These are phyloP conservation scores for Triticum monococcum DNA, from an alignment of 176 grass and related monocot genomes.

Conservation along the genomic window DNA sequence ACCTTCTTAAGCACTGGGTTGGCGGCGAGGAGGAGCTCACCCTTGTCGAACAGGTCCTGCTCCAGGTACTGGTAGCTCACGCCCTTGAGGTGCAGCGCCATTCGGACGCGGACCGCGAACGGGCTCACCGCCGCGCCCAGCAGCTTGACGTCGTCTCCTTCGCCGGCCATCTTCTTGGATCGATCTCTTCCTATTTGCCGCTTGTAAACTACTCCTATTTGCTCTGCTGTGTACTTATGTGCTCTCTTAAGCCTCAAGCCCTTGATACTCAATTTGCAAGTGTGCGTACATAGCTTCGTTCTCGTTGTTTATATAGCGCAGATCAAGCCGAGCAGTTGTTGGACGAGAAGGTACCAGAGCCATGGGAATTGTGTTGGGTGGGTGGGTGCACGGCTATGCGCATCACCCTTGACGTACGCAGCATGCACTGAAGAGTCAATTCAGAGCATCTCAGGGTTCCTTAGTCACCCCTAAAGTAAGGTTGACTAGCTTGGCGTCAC, in stretches of 20 bases:
- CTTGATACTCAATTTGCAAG: neutral
- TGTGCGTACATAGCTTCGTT: neutral
- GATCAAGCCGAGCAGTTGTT: neutral
- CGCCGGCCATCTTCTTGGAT: neutral
- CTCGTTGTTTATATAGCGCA: neutral
- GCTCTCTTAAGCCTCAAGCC: no score
- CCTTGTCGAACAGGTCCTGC: neutral
- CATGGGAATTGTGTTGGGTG: no score
- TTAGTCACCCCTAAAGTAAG: no score
- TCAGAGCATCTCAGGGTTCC: no score
- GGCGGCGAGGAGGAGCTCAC: neutral
- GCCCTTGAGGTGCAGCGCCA: constrained; percentile 51
- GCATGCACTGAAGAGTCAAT: no score
- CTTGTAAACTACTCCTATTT: neutral
- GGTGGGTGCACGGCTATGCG: no score
- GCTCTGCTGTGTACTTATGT: neutral
- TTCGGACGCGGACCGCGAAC: constrained; percentile 30
- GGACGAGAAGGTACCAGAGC: no score
- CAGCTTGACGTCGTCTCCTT: constrained; percentile 20
- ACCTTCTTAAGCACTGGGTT: no score
- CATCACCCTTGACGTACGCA: no score
- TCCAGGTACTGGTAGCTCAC: constrained; percentile 33
- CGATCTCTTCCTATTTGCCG: neutral
- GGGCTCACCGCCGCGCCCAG: constrained; percentile 27
- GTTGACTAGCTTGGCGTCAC: no score